Evolutionary conservation across 805 yeast species (phyloP).

Genomic region (Hanseniaspora osmophila): DNA sequence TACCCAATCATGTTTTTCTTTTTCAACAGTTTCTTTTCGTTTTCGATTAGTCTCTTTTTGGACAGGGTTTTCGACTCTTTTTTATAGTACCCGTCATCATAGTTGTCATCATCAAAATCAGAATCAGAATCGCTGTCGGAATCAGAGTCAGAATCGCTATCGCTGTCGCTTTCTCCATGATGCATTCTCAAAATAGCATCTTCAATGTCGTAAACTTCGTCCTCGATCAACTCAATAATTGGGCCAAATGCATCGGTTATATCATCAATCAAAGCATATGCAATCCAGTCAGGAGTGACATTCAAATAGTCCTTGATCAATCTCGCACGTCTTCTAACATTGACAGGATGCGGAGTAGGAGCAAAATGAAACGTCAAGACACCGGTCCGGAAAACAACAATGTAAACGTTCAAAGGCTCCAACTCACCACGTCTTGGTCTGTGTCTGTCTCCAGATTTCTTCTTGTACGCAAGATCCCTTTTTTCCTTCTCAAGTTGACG

Average conservation of each 20-base stretch:
- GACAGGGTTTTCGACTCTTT: neutral
- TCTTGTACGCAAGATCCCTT: conserved; percentile 26
- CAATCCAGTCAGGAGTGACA: conserved; percentile 91
- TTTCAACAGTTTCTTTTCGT: conserved; percentile 9
- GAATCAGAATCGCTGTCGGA: conserved; percentile 11
- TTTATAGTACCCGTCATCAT: neutral
- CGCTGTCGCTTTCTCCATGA: conserved; percentile 36
- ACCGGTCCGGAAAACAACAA: conserved; percentile 81
- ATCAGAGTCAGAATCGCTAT: conserved; percentile 20
- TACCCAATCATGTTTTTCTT: neutral
- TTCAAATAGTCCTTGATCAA: conserved; percentile 74
- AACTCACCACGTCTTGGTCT: conserved; percentile 41
- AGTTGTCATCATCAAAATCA: conserved; percentile 3
- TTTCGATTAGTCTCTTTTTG: conserved; percentile 17
- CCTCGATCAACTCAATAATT: conserved; percentile 84
- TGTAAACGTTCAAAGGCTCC: conserved; percentile 83
- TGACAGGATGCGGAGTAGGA: conserved; percentile 91
- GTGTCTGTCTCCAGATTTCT: conserved; percentile 31
- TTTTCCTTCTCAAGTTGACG: conserved; percentile 15
- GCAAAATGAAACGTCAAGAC: conserved; percentile 88
- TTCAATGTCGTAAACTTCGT: conserved; percentile 88
- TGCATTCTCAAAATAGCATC: conserved; percentile 83
- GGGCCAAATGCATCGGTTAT: conserved; percentile 97
- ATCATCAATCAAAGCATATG: conserved; percentile 91
- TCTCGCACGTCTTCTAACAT: conserved; percentile 87